A percentile compares a stretch with the other conserved stretches of the same genome.
Conservation (phyloP, 2,329 filamentous ascomycete genomes). For the Diaporthe citrichinensis region DNA sequence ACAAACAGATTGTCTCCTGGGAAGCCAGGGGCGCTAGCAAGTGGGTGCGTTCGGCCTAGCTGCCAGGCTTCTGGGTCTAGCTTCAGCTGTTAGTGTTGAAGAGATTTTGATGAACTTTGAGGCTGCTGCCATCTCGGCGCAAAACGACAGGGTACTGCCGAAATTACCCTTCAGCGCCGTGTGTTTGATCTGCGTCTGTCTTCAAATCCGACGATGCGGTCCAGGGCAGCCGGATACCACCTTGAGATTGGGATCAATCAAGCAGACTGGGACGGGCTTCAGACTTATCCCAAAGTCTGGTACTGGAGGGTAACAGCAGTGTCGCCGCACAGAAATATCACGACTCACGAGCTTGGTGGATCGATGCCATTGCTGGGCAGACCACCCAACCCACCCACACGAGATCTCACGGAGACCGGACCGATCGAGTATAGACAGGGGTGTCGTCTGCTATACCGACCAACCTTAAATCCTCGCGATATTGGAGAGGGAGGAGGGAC, state of each 20-base stretch:
- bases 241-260: background rate
- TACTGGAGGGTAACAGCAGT: background rate
- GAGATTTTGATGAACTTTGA: slow-evolving; percentile 2
- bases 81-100: background rate
- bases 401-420: slow-evolving; percentile 26
- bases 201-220: background rate
- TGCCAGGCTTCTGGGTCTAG: background rate
- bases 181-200: slow-evolving; percentile 23
- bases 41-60: background rate
- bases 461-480: slow-evolving; percentile 23
- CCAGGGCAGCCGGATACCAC: slow-evolving; percentile 2
- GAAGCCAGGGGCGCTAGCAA: background rate
- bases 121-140: background rate
- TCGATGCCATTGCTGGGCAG: background rate
- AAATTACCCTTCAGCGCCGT: background rate
- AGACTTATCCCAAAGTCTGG: background rate
- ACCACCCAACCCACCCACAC: slow-evolving; percentile 1
- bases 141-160: background rate
- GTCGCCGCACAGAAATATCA: background rate
- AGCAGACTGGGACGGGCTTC: background rate
- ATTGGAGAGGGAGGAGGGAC: background rate
- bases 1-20: slow-evolving; percentile 12
- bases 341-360: background rate
- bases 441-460: slow-evolving; percentile 5
- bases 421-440: slow-evolving; percentile 28